phyloP scores from a whole-genome alignment of 1,284 basidiomycete species.

The Peniophora sp. region DNA sequence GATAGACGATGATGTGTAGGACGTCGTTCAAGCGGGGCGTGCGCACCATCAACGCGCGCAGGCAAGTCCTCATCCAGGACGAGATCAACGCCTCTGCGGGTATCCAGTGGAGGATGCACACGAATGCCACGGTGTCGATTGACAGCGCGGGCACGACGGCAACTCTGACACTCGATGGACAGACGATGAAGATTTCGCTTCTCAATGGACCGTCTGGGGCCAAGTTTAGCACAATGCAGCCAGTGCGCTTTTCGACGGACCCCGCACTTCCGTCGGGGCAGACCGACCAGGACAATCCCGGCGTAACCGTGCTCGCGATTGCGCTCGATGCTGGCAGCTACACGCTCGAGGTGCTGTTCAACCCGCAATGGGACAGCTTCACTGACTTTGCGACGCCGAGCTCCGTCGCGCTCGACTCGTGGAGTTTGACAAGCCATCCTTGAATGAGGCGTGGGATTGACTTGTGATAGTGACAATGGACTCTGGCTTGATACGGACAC shows the following conservation, averaged over 20 bases:
- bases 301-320: conserved; percentile 77
- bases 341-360: conserved; percentile 76
- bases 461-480: conserved; percentile 3
- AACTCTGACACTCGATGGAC: conserved; percentile 56
- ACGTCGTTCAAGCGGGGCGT: conserved; percentile 80
- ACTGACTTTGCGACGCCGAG: conserved; percentile 58
- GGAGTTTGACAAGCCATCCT: conserved; percentile 71
- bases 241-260: conserved; percentile 53
- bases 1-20: conserved; percentile 16
- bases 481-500: neutral
- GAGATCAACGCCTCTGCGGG: conserved; percentile 58
- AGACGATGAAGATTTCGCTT: conserved; percentile 39
- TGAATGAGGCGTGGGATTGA: conserved; percentile 15
- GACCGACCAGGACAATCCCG: conserved; percentile 70
- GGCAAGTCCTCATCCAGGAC: conserved; percentile 89
- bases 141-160: conserved; percentile 44
- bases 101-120: conserved; percentile 93
- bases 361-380: conserved; percentile 74
- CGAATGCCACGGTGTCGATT: conserved; percentile 66
- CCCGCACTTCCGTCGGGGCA: conserved; percentile 48
- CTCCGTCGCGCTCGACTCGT: conserved; percentile 56
- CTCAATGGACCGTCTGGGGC: conserved; percentile 58
- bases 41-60: conserved; percentile 79
- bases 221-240: conserved; percentile 35
- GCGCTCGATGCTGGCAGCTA: conserved; percentile 63